Evolutionary conservation across 2,329 filamentous ascomycete species (phyloP).

Genomic region (Cercospora zeina): DNA sequence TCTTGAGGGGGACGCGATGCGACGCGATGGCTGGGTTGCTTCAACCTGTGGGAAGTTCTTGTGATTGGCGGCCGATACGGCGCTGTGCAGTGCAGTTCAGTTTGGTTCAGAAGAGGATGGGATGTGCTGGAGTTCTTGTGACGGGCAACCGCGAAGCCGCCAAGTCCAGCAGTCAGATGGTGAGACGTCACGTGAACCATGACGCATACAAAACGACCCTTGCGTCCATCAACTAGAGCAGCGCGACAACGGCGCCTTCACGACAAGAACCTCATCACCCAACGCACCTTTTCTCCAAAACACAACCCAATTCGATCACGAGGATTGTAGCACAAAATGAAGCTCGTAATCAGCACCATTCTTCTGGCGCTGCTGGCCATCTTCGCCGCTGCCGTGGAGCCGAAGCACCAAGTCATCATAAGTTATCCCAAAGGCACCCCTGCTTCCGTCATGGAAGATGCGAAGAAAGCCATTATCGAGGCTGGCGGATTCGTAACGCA

Average conservation of each 20-base stretch:
- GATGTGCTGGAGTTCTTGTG: neutral
- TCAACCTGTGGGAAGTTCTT: neutral
- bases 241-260: neutral
- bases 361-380: constrained; percentile 28
- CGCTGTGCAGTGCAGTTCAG: neutral
- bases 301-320: neutral
- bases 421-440: constrained; percentile 72
- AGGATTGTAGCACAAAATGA: constrained; percentile 32
- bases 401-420: constrained; percentile 74
- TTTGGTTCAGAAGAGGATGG: neutral
- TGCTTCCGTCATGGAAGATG: constrained; percentile 65
- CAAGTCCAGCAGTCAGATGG: neutral
- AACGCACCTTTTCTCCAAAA: neutral
- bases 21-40: neutral
- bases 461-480: constrained; percentile 55
- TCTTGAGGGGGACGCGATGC: neutral
- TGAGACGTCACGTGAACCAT: neutral
- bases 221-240: constrained; percentile 3
- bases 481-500: constrained; percentile 39
- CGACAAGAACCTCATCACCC: neutral
- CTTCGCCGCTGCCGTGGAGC: constrained; percentile 27
- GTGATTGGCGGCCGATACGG: neutral
- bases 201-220: neutral
- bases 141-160: neutral
- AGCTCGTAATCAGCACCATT: constrained; percentile 33